These are phyloP conservation scores for Hyphopichia buzzinii DNA, from an alignment of 1,139 yeast species.

Conservation along the genomic window DNA sequence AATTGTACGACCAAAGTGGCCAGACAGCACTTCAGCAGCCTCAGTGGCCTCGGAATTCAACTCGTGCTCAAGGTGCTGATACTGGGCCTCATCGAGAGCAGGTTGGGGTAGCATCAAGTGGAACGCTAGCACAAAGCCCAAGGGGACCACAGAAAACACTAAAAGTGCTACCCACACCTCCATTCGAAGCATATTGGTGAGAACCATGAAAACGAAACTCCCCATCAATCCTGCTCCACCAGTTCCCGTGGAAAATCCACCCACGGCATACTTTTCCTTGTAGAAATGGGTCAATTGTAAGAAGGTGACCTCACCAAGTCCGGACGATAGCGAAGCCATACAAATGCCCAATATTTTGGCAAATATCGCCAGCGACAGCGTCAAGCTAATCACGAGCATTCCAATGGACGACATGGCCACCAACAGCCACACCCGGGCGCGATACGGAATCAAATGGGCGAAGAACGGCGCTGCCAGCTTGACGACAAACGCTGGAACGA, in stretches of 20 bases:
- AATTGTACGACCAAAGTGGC: constrained; percentile 38
- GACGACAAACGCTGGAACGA: constrained; percentile 73
- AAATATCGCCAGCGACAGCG: constrained; percentile 20
- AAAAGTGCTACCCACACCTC: constrained; percentile 30
- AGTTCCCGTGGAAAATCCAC: constrained; percentile 92
- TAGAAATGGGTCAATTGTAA: constrained; percentile 78
- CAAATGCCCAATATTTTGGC: constrained; percentile 66
- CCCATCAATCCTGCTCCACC: constrained; percentile 94
- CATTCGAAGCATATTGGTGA: constrained; percentile 37
- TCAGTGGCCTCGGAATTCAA: neutral
- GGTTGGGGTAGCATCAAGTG: constrained; percentile 27
- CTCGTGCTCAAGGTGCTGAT: constrained; percentile 4
- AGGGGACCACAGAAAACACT: constrained; percentile 34
- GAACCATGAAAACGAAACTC: constrained; percentile 46
- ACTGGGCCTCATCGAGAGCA: constrained; percentile 7
- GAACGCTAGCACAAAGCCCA: constrained; percentile 32
- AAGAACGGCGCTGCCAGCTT: constrained; percentile 79
- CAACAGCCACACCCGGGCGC: constrained; percentile 49
- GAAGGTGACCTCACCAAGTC: constrained; percentile 87
- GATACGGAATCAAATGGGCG: constrained; percentile 64
- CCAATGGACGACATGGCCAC: constrained; percentile 68
- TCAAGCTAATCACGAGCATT: constrained; percentile 66
- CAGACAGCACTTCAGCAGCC: neutral
- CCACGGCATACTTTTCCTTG: constrained; percentile 51
- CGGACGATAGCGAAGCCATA: constrained; percentile 81